Evolutionary conservation across 2,329 filamentous ascomycete genomes (phyloP), one percentile per base, ranked within the genome.

Genomic region (Knufia fluminis): DNA sequence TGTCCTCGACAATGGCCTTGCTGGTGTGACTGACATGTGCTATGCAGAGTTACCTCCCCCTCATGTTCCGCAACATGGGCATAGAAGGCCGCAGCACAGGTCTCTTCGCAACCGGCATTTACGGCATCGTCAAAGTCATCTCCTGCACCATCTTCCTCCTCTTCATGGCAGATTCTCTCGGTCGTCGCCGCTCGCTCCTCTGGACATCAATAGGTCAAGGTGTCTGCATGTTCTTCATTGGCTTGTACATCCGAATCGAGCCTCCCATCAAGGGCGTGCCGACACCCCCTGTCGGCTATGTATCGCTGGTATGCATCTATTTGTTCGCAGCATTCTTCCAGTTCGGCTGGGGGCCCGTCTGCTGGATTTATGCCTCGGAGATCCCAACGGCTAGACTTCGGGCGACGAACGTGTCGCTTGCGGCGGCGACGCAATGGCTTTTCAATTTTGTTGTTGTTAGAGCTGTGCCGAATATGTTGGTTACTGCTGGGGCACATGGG

Each of bases 71-170:
- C 43, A 74, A 78, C 56, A 70, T 86, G 2, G 83, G 83, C 16
- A 72, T 87, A 48, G 66, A 59, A 1, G 73, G 71, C 10, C 79
- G 74, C 6, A 64, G 74, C 35, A 73, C 76, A 31, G 78, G 77
- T n/a, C 75, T 87, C 17, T 84, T 87, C 61, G 82, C 83, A 2
- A 86, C 83, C 0, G 83, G 84, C 35, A 76, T 87, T 57, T 87
- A 86, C 61, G 83, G 83, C 20, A 73, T 86, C 47, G 77, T 85
- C 49, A 87, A 86, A 64, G 79, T 82, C 66, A 66, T 73, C 9
- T 76, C 78, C 36, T 26, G 40, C 19, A 24, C 40, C 19, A 16
- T 22, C 19, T 26, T 43, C 19, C 17, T 43, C 17, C 10, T 43
- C 19, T 43, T 50, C 38, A 26, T 85, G n/a, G 80, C 60, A 33